phyloP scores from a whole-genome alignment of 139 green algal species.

The Eudorina sp. region DNA sequence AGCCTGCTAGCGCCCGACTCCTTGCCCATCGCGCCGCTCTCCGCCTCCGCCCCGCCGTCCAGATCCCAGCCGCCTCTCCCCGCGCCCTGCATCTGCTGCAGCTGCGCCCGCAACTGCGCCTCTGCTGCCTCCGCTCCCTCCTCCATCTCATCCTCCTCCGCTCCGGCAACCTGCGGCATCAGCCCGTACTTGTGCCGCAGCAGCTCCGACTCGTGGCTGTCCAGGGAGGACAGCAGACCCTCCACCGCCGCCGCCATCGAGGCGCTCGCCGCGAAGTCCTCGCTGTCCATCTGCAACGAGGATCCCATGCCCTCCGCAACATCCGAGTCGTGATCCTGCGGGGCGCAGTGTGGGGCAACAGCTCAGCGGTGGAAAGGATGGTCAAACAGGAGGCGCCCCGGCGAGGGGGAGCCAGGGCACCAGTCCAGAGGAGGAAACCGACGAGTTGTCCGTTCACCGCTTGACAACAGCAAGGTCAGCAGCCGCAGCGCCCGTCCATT shows the following conservation, averaged over 20 bases:
- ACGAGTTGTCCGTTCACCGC: no score
- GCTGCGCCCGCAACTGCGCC: no score
- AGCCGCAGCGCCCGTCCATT: no score
- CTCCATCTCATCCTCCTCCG: neutral
- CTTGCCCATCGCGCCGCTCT: neutral
- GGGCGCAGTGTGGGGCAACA: neutral
- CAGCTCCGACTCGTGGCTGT: neutral
- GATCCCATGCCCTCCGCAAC: neutral
- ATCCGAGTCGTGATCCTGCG: neutral
- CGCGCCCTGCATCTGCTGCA: no score
- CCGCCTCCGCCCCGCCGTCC: neutral
- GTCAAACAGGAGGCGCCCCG: no score
- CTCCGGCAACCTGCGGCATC: no score
- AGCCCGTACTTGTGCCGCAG: neutral
- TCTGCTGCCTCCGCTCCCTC: neutral
- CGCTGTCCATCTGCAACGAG: neutral
- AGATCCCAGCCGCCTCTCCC: no score
- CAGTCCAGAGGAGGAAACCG: no score
- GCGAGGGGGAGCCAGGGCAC: no score
- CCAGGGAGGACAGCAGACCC: neutral
- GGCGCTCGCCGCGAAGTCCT: neutral
- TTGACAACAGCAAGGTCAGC: no score
- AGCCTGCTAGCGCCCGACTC: neutral
- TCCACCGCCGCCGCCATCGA: slow-evolving; percentile 6
- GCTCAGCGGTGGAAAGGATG: neutral